phyloP scores from a whole-genome alignment of 2,329 filamentous ascomycete species.

The Cladosporium phlei region DNA sequence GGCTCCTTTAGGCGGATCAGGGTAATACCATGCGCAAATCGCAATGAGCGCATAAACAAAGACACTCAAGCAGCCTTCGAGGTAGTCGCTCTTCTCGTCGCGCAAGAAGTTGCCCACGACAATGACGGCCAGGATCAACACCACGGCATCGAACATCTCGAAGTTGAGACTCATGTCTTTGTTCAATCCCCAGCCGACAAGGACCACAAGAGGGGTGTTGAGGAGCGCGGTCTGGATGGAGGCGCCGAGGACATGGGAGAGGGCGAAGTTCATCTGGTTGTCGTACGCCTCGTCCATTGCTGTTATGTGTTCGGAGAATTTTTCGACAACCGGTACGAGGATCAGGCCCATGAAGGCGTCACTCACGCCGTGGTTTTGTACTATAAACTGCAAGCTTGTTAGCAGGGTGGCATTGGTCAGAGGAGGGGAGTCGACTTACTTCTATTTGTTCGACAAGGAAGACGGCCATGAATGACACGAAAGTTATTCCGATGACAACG shows the following conservation, averaged over 20 bases:
- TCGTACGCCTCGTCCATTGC: constrained; percentile 82
- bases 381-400: constrained; percentile 40
- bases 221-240: constrained; percentile 86
- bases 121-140: constrained; percentile 77
- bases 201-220: constrained; percentile 76
- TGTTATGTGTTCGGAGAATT: constrained; percentile 78
- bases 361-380: constrained; percentile 44
- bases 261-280: constrained; percentile 70
- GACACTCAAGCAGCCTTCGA: constrained; percentile 78
- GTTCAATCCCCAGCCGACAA: constrained; percentile 74
- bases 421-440: not conserved
- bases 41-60: constrained; percentile 62
- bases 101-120: constrained; percentile 83
- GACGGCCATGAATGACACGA: constrained; percentile 70
- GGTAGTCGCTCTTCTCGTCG: constrained; percentile 84
- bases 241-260: constrained; percentile 79
- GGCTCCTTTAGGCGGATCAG: constrained; percentile 38
- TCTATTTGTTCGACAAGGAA: constrained; percentile 72
- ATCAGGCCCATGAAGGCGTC: constrained; percentile 66
- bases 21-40: constrained; percentile 58
- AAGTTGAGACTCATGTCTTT: constrained; percentile 75
- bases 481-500: constrained; percentile 58
- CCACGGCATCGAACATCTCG: constrained; percentile 77
- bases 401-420: constrained; percentile 21
- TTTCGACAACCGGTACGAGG: constrained; percentile 75